Base-by-base conservation (phyloP, 2,329 filamentous ascomycete genomes). In the Fusarium sp. region DNA sequence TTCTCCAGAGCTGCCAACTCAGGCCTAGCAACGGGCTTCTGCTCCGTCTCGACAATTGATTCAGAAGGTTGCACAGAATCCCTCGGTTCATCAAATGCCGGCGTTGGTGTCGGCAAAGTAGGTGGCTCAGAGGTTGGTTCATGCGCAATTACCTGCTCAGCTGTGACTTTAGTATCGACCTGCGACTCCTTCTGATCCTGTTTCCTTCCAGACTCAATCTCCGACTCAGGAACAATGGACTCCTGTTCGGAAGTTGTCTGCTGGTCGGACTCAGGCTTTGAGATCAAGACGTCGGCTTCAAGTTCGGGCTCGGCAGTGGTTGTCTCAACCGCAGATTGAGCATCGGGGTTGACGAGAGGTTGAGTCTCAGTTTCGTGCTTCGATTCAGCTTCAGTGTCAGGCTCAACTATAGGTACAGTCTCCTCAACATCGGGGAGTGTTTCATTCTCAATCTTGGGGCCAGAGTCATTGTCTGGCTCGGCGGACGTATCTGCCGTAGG, bases 301-400 rank as follows among this genome's bases (percentile, higher is more conserved):
- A 63, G 56, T 68, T 70, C 27, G 56, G 45, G 57, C 58, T 77
- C 69, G 48, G 62, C 64, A 72, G 59, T 41, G 63, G 68, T 60
- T 64, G 33, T 62, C 65, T 74, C 74, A 56, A 69, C 63, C 63
- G 66, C 45, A 66, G 61, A 57, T 72, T 68, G 67, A 61, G 27
- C 64, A 67, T 68, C 64, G 62, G 58, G 56, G 56, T 68, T 64
- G 67, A 67, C 69, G 67, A 69, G 48, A 72, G 69, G 65, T 76
- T 77, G 76, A 64, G 66, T 76, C 64, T 77, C 74, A 71, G 72
- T 69, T 76, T 78, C 68, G 64, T 66, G 72, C 73, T 79, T 76
- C 60, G 77, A 71, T 78, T 79, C 77, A 79, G 64, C 75, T 78
- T 77, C 76, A 77, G 75, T 75, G 65, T 78, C 71, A 74, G 73